These are phyloP conservation scores for Pseudopithomyces maydicus DNA, from an alignment of 2,329 filamentous ascomycete genomes.

Conservation along the genomic window DNA sequence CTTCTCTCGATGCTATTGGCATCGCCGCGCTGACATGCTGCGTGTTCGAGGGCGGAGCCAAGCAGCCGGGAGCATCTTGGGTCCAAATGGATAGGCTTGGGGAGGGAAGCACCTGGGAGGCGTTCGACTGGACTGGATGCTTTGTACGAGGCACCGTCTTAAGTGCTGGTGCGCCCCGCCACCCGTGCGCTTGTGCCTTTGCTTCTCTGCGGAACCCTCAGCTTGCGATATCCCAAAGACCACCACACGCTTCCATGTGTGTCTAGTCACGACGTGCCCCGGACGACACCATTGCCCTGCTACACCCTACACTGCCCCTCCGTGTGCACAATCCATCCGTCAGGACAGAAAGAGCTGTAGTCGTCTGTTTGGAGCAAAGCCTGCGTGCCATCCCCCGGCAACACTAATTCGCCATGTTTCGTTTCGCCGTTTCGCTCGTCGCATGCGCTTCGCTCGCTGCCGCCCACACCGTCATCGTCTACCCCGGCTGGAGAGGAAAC, in stretches of 20 bases:
- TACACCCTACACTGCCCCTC: neutral
- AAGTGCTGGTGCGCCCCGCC: slow-evolving; percentile 37
- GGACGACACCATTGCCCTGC: neutral
- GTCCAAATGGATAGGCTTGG: slow-evolving; percentile 12
- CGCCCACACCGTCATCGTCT: slow-evolving; percentile 83
- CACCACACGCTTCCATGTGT: no score
- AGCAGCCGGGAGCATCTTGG: neutral
- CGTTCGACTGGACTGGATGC: slow-evolving; percentile 10
- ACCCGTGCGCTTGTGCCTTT: slow-evolving; percentile 25
- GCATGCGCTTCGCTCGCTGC: slow-evolving; percentile 51
- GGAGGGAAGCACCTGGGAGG: neutral
- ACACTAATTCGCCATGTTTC: slow-evolving; percentile 29
- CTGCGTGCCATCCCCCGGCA: no score
- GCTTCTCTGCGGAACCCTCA: slow-evolving; percentile 7
- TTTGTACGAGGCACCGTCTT: slow-evolving; percentile 23
- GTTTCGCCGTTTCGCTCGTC: slow-evolving; percentile 38
- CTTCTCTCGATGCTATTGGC: slow-evolving; percentile 30
- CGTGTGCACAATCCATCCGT: no score
- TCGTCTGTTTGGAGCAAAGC: no score
- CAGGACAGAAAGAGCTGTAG: no score
- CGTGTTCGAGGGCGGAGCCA: slow-evolving; percentile 20
- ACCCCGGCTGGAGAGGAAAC: slow-evolving; percentile 85
- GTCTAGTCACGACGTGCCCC: neutral
- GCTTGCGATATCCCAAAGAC: neutral
- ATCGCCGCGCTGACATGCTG: slow-evolving; percentile 33